Base-by-base conservation (phyloP, 768 basidiomycete genomes). In the Rhodotorula toruloides region DNA sequence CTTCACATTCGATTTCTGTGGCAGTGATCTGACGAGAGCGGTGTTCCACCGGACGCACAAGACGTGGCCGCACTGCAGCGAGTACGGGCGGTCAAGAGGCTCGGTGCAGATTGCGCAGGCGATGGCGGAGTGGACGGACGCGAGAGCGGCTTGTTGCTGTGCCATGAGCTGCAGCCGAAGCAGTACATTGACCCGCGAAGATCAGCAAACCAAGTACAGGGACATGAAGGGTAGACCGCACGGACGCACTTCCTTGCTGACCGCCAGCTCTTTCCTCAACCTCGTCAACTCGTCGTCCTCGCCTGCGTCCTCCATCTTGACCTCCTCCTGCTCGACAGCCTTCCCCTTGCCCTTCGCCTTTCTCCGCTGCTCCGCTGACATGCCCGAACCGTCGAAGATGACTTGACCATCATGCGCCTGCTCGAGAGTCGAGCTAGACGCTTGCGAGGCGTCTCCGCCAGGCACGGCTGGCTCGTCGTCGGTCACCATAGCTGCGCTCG, bases 31-130 rank as follows among this genome's bases (percentile, higher is more conserved):
- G n/a, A n/a, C n/a, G n/a, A n/a, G n/a, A n/a, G n/a, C n/a, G n/a
- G n/a, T n/a, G n/a, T n/a, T n/a, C n/a, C n/a, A n/a, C n/a, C 8
- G 37, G 31, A 58, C 65, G 27, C 22, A 72, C 65, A 65, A 68
- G 50, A 72, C 63, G 53, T 72, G 70, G 5, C 70, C 70, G 58
- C 70, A 72, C 2, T 50, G 60, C 21, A 72, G 63, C n/a, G 70
- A 52, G 53, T 62, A 60, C 0, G 70, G 70, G 29, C 52, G 58
- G 37, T 67, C 66, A 60, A 72, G 67, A 17, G 57, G 44, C 39
- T 72, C 70, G 47, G 68, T 63, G 47, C 70, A 72, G 57, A 72
- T 61, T 22, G 25, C 55, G 60, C 70, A 72, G 21, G 59, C 54
- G 8, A 68, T 43, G 29, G 63, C 36, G n/a, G 53, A 32, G 36